Conservation (phyloP, 225 moss, liverwort and hornwort species). For the Lunularia cruciata region DNA sequence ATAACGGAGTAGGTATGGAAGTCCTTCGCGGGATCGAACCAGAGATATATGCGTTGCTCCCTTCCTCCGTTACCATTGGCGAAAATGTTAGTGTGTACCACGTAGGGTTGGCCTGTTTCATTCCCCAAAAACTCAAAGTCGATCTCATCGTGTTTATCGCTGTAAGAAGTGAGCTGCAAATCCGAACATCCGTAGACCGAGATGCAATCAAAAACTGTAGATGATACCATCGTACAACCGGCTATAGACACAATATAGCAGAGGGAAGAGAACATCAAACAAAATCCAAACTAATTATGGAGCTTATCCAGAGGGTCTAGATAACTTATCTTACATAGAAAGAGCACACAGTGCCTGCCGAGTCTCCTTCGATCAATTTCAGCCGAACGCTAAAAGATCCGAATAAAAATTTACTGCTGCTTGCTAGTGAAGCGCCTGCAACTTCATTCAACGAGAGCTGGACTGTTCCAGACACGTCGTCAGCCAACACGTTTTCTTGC, state of each 20-base stretch:
- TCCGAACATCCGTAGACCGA: not conserved
- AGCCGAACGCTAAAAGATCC: conserved; percentile 23
- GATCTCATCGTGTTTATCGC: conserved; percentile 55
- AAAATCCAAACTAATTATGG: too few species aligned
- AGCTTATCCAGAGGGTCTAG: too few species aligned
- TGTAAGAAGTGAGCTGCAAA: conserved; percentile 48
- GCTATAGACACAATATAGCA: not conserved
- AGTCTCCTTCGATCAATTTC: conserved; percentile 28
- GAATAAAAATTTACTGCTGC: conserved; percentile 1
- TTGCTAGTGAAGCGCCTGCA: conserved; percentile 9
- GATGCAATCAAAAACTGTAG: not conserved
- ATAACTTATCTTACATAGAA: not conserved
- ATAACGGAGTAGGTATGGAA: conserved; percentile 60
- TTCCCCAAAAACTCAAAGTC: conserved; percentile 65
- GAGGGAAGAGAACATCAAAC: conserved; percentile 14
- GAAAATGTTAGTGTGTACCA: conserved; percentile 61
- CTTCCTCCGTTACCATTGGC: conserved; percentile 53
- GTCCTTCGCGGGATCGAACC: conserved; percentile 59
- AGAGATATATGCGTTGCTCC: conserved; percentile 56
- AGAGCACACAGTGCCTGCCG: conserved; percentile 21
- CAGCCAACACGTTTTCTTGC: conserved; percentile 3
- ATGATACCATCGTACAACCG: not conserved
- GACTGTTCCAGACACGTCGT: not conserved
- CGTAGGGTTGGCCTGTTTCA: conserved; percentile 41
- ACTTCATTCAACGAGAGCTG: conserved; percentile 10